Evolutionary conservation across 805 yeast genomes (phyloP), one percentile per base, ranked within the genome.

Genomic region (Kazachstania taianensis): DNA sequence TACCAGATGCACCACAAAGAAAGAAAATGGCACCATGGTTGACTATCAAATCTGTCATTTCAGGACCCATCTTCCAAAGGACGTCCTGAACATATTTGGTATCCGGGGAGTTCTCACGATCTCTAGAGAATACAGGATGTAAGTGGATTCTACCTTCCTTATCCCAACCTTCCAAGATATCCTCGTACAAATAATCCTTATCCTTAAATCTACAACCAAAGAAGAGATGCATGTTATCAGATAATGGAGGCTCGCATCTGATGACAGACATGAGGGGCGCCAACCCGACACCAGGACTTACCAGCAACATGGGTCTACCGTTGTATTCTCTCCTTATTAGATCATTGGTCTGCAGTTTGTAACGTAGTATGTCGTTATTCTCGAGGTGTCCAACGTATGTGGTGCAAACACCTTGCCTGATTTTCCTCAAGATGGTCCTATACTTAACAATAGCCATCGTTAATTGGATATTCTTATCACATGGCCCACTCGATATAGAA

Each of bases 211-310:
- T 63, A 57, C 80, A 80, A 2, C 97, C 98, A 41, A 74, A 73
- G 47, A 87, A 83, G 19, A 89, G 55, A 29, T 68, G 60, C 28
- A 80, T 37, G 1, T 42, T 41, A 7, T 38, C 28, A 5, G 47
- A 44, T 4, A 43, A 25, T 7, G 20, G 26, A 17, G 42, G 37
- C 3, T 56, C 47, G 1, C 64, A 49, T 29, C 72, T 72, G 10
- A 89, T 67, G 28, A 87, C 50, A 1, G 83, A 70, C 49, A 84
- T 73, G 70, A 89, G 75, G 2, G 98, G 98, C 0, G 99, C 98
- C 8, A 92, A 66, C 2, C 99, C 99, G 0, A 97, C 94, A 3
- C 98, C 99, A 0, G 98, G 94, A 2, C 89, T 80, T 4, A 89
- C 68, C 71, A 89, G 64, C 3, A 92, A 60, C 18, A 81, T 59